Evolutionary conservation across 257 asterid species (phyloP), one percentile per base, ranked within the genome.

Genomic region (Solanum sejunctum): DNA sequence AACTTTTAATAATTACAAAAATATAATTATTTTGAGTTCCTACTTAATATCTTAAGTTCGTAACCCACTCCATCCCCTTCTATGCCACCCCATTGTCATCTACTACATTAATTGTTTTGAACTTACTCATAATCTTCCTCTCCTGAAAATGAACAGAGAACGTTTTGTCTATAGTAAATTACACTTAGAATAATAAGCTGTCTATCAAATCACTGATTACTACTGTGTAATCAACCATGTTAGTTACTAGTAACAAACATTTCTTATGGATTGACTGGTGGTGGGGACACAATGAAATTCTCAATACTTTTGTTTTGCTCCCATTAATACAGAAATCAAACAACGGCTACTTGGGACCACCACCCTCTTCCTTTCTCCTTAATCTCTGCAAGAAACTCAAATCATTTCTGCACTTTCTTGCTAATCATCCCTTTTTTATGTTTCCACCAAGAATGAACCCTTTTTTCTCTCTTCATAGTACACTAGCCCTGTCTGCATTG

Each of bases 301-400:
- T 17, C 77, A 52, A 79, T 54, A 81, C 6, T 66, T 84, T 86
- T 32, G 58, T 66, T 84, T 86, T 32, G 58, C 72, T 72, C 75
- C 81, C 61, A 28, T 60, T 82, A 71, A 87, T 57, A 80, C 70
- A 6, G 39, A 57, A 82, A 73, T 66, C 51, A 84, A 87, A 80
- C 83, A 80, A 78, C 86, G 66, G 85, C 88, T 78, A 81, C 52
- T 26, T 81, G 87, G 95, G 93, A 64, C 94, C 95, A 88, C 92
- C 63, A n/a, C n/a, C 17, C 13, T 49, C 23, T 15, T 82, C 89
- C 87, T 88, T 90, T 90, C 81, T 85, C 93, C 93, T 60, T 75
- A 77, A 88, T 87, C 80, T 69, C 90, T 85, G 91, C 87, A 81
- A 85, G 13, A 23, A 83, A 89, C 83, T 86, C 84, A 28, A 32